Evolutionary conservation across 2,329 filamentous ascomycete genomes (phyloP).

Genomic region (Trichoderma cornu-damae): DNA sequence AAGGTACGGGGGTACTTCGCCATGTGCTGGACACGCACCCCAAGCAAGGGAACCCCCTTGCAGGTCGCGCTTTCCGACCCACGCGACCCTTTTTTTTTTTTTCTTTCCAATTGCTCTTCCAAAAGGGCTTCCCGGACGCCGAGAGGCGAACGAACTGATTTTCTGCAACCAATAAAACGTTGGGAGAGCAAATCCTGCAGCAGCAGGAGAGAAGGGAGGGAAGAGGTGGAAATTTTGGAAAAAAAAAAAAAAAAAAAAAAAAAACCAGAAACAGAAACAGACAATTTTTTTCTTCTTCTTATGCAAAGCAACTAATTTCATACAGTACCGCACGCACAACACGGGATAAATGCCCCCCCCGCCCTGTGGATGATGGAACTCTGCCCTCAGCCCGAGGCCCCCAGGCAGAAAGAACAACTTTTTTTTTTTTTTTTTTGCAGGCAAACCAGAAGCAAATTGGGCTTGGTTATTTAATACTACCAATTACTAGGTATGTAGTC

Average conservation of each 20-base stretch:
- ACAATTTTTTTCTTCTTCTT: too few relatives aligned
- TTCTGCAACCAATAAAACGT: neutral
- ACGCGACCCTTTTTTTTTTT: neutral
- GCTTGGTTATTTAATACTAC: too few relatives aligned
- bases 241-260: neutral
- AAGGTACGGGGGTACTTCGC: slow-evolving; percentile 27
- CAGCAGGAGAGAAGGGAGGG: neutral
- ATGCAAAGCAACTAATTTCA: too few relatives aligned
- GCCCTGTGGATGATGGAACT: too few relatives aligned
- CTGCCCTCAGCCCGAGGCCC: too few relatives aligned
- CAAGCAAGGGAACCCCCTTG: neutral
- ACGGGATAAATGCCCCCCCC: too few relatives aligned
- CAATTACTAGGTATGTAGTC: too few relatives aligned
- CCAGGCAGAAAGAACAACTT: too few relatives aligned
- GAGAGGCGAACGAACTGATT: slow-evolving; percentile 5
- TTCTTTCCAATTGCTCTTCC: slow-evolving; percentile 2
- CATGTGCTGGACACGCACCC: slow-evolving; percentile 25
- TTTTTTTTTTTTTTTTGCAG: too few relatives aligned
- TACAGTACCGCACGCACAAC: too few relatives aligned
- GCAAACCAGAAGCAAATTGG: too few relatives aligned
- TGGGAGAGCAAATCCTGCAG: slow-evolving; percentile 4
- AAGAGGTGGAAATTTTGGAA: neutral
- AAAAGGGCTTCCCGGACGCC: slow-evolving; percentile 8
- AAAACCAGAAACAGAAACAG: too few relatives aligned
- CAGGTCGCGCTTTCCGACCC: neutral